These are phyloP conservation scores for Microsporum canis DNA, from an alignment of 2,329 filamentous ascomycete genomes.

Conservation along the genomic window DNA sequence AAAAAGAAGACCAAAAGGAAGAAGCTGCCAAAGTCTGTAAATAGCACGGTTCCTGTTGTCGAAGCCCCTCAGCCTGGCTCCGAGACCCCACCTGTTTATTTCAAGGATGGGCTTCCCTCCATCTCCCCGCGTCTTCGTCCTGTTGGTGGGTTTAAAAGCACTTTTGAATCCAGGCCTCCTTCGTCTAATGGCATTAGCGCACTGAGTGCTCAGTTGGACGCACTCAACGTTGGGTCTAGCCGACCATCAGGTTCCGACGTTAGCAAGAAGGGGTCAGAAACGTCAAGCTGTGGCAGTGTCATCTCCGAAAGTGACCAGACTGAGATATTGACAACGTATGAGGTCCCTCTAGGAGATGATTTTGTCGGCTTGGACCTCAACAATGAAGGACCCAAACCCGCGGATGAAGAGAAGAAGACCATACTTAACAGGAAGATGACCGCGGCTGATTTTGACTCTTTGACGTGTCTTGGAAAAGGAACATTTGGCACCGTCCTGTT, in stretches of 20 bases:
- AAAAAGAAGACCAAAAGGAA: slow-evolving; percentile 33
- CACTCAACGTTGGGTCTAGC: slow-evolving; percentile 55
- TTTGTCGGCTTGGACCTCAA: slow-evolving; percentile 56
- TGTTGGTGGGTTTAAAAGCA: slow-evolving; percentile 15
- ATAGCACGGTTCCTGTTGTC: slow-evolving; percentile 9
- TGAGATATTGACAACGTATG: slow-evolving; percentile 67
- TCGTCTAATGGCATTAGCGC: slow-evolving; percentile 62
- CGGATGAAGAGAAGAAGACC: slow-evolving; percentile 39
- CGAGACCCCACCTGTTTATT: neutral
- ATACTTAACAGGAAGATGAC: slow-evolving; percentile 68
- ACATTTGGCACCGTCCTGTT: slow-evolving; percentile 91
- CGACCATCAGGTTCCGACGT: slow-evolving; percentile 47
- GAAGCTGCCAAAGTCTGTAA: slow-evolving; percentile 9
- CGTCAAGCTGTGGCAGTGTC: slow-evolving; percentile 47
- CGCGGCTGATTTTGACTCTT: slow-evolving; percentile 74
- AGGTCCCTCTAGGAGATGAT: slow-evolving; percentile 72
- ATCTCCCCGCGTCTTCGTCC: slow-evolving; percentile 21
- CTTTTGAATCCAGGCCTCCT: slow-evolving; percentile 39
- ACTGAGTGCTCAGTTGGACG: slow-evolving; percentile 69
- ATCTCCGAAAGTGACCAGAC: slow-evolving; percentile 55
- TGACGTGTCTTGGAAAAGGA: slow-evolving; percentile 90
- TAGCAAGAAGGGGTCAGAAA: slow-evolving; percentile 36
- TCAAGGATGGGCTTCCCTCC: slow-evolving; percentile 10
- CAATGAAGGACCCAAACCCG: neutral
- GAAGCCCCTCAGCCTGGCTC: neutral